Conservation (phyloP, 75 land plant species). For the Picea sitchensis region DNA sequence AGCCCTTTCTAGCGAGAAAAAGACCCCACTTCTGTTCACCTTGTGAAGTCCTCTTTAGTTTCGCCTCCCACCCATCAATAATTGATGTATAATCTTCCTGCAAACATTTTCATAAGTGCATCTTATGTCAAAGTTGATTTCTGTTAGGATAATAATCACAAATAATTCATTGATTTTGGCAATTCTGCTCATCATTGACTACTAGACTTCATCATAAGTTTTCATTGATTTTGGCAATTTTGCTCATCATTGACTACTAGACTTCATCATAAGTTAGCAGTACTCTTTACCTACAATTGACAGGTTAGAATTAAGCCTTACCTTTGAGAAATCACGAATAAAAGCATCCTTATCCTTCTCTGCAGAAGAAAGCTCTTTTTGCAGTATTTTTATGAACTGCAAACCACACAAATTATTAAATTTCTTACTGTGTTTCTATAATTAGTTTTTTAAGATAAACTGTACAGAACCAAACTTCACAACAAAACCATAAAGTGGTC, state of each 20-base stretch:
- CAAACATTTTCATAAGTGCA: slow-evolving; percentile 1
- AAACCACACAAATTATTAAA: background rate
- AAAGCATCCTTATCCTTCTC: slow-evolving; percentile 75
- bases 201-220: background rate
- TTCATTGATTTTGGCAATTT: too few species aligned
- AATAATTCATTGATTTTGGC: background rate
- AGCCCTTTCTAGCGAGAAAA: slow-evolving; percentile 62
- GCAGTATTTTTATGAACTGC: slow-evolving; percentile 75
- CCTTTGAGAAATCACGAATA: slow-evolving; percentile 79
- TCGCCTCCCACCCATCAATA: slow-evolving; percentile 87
- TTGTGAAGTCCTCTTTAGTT: slow-evolving; percentile 54
- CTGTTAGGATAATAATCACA: background rate
- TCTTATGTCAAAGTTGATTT: background rate
- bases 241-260: background rate
- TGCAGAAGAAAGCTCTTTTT: slow-evolving; percentile 58
- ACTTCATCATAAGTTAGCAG: slow-evolving; percentile 2
- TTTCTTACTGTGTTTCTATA: background rate
- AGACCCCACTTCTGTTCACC: slow-evolving; percentile 98
- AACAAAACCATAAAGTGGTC: background rate
- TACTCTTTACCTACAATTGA: slow-evolving; percentile 2
- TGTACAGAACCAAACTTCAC: background rate
- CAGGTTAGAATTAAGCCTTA: slow-evolving; percentile 7
- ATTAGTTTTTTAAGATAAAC: background rate
- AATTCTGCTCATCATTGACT: background rate
- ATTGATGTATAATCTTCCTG: slow-evolving; percentile 91